Evolutionary conservation across 2,329 filamentous ascomycete species (phyloP).

Genomic region (Arthrobotrys iridis): DNA sequence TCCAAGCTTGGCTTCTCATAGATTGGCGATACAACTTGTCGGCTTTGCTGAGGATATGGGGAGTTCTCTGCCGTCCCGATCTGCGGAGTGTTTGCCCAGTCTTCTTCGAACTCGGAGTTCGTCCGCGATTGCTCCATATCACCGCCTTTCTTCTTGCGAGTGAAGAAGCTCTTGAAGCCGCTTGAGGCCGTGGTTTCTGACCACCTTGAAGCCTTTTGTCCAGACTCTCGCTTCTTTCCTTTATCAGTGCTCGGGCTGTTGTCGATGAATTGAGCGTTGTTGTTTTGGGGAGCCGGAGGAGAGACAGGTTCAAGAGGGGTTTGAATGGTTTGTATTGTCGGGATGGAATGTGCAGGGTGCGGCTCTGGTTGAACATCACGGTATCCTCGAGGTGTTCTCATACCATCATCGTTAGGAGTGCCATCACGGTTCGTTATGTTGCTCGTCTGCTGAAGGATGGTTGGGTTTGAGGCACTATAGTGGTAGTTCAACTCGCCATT

Average conservation of each 20-base stretch:
- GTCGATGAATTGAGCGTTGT: slow-evolving; percentile 5
- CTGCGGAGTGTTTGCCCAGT: slow-evolving; percentile 53
- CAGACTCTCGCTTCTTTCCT: slow-evolving; percentile 80
- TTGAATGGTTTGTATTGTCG: slow-evolving; percentile 54
- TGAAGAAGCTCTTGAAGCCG: slow-evolving; percentile 76
- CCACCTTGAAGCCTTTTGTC: slow-evolving; percentile 96
- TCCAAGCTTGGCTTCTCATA: slow-evolving; percentile 58
- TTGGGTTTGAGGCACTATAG: slow-evolving; percentile 59
- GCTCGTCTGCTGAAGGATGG: slow-evolving; percentile 45
- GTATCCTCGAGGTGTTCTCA: slow-evolving; percentile 45
- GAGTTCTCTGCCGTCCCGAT: slow-evolving; percentile 46
- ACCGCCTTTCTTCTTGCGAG: slow-evolving; percentile 70
- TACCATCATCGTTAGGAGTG: slow-evolving; percentile 64
- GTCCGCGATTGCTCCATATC: slow-evolving; percentile 75
- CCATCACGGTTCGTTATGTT: slow-evolving; percentile 75
- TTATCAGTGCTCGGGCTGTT: slow-evolving; percentile 67
- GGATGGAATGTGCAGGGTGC: slow-evolving; percentile 19
- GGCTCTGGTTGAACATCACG: slow-evolving; percentile 31
- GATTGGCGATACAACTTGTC: slow-evolving; percentile 35
- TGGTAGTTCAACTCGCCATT: slow-evolving; percentile 54
- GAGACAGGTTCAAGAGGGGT: slow-evolving; percentile 56
- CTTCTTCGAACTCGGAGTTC: slow-evolving; percentile 76
- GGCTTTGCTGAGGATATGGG: slow-evolving; percentile 55
- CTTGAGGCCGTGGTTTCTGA: slow-evolving; percentile 95
- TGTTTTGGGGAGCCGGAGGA: slow-evolving; percentile 54